phyloP scores from a whole-genome alignment of 2,329 filamentous ascomycete species.

The Lachnellula occidentalis region DNA sequence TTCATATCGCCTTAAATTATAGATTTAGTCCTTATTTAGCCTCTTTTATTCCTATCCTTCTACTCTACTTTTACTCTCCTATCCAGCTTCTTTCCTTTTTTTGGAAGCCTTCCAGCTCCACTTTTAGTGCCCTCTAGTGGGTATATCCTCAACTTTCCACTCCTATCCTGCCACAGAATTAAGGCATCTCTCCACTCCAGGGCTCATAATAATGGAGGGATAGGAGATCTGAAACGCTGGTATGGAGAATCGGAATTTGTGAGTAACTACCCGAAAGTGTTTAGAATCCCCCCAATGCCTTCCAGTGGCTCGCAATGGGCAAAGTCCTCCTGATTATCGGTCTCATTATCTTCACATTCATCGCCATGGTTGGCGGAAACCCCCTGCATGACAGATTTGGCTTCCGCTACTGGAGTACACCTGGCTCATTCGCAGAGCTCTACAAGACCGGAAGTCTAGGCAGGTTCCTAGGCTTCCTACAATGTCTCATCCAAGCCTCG shows the following conservation, averaged over 20 bases:
- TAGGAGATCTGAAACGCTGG: too few species aligned
- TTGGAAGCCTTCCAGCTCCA: too few species aligned
- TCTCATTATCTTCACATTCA: slow-evolving; percentile 53
- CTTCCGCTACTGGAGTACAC: slow-evolving; percentile 43
- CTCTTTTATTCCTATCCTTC: too few species aligned
- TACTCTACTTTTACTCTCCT: too few species aligned
- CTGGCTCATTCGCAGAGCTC: slow-evolving; percentile 47
- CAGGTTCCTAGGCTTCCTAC: slow-evolving; percentile 53
- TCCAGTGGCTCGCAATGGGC: slow-evolving; percentile 45
- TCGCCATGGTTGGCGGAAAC: slow-evolving; percentile 59
- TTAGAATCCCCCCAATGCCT: background rate
- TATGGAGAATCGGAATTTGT: slow-evolving; percentile 74
- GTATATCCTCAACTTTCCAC: too few species aligned
- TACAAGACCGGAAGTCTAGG: slow-evolving; percentile 49
- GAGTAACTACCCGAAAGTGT: background rate
- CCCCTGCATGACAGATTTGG: slow-evolving; percentile 50
- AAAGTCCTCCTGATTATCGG: slow-evolving; percentile 61
- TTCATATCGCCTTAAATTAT: too few species aligned
- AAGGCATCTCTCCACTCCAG: too few species aligned
- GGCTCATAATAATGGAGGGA: too few species aligned
- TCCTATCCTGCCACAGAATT: too few species aligned
- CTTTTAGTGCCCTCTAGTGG: too few species aligned
- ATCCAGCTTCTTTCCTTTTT: too few species aligned
- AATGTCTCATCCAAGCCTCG: slow-evolving; percentile 55
- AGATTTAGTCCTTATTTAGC: too few species aligned